Base-by-base conservation (phyloP, 106 monocot genomes). In the Agapanthus africanus region DNA sequence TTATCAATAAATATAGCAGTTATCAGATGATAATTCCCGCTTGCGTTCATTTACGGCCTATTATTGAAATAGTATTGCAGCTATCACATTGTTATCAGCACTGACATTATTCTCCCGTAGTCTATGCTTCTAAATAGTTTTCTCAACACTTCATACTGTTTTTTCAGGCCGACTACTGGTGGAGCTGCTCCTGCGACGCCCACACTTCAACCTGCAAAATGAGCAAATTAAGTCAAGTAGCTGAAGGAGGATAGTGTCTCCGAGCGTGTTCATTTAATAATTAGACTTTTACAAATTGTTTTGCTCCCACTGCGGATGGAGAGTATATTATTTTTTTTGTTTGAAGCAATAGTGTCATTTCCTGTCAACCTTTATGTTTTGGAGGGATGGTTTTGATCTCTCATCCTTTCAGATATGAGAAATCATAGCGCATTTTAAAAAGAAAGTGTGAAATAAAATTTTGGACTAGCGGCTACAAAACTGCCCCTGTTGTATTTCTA, bases 131-230 rank as follows among this genome's bases (percentile, higher is more conserved):
- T 46, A 15, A 35, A 10, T 10, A 1, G 8, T 57, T 33, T n/a
- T 27, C 16, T 27, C 36, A 34, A 37, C 22, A 42, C 26, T 59
- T 40, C 14, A 27, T 56, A 32, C 16, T 25, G 23, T 7, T 63
- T 37, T 68, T 68, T 6, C 84, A 88, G 88, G 84, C 88, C 88
- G 37, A 88, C 88, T 37, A 81, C 84, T 19, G 88, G 87, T 68
- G 88, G 84, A 56, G 74, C 71, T 28, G 66, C 71, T 68, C 80
- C 78, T 23, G 67, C 70, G 21, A 40, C 73, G 2, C 27, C 28
- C 60, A 32, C 35, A 5, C 60, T 35, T 11, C 56, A 56, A 61
- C 65, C 73, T 38, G 60, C 71, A 4, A 73, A 73, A 54, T 73
- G 65, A 73, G 37, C 66, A 30, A 3, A 13, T 10, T 8, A 28